Base-by-base conservation (phyloP, 257 asterid genomes). In the Misopates orontium region DNA sequence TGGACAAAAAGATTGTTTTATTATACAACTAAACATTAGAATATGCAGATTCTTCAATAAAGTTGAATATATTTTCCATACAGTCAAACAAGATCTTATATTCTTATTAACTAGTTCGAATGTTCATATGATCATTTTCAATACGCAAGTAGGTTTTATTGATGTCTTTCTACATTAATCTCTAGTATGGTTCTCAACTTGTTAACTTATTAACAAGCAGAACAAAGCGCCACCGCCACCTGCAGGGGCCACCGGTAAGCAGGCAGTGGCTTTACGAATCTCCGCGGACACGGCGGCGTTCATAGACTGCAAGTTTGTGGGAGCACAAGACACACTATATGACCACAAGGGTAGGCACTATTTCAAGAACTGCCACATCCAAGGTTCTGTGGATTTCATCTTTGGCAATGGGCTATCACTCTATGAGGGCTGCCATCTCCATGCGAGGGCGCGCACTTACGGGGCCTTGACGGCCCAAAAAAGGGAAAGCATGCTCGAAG, bases 381-480 rank as follows among this genome's bases (percentile, higher is more conserved):
- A 87, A 75, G 98, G 98, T 0, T 89, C 98, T 0, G 98, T 92
- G 11, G 97, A 92, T 42, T 92, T 89, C 79, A 83, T 92, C 55
- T 92, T 86, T 60, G 94, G 90, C 0, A 56, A 86, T 66, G 94
- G 96, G 25, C 82, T 87, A 0, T 92, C 97, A 0, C 80, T 92
- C 14, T 92, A 89, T 11, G 85, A 89, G 15, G 72, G 73, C 4
- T 91, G 98, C 56, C 96, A 87, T 63, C 77, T 92, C 10, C 91
- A 76, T 41, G 88, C 97, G 16, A 87, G 79, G 67, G 76, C 95
- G 41, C 71, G 80, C 14, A 79, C 41, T 16, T 89, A 75, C 20
- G 96, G 96, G 1, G 95, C 98, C 2, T 48, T 92, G n/a, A 92
- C 98, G 5, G 98, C 98, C 22, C 98, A 89, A 71, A 89, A 87